Percentiles rank a stretch among this genome's conserved stretches.
Evolutionary conservation across 1,284 basidiomycete genomes (phyloP).

Genomic region (Inonotus obliquus): DNA sequence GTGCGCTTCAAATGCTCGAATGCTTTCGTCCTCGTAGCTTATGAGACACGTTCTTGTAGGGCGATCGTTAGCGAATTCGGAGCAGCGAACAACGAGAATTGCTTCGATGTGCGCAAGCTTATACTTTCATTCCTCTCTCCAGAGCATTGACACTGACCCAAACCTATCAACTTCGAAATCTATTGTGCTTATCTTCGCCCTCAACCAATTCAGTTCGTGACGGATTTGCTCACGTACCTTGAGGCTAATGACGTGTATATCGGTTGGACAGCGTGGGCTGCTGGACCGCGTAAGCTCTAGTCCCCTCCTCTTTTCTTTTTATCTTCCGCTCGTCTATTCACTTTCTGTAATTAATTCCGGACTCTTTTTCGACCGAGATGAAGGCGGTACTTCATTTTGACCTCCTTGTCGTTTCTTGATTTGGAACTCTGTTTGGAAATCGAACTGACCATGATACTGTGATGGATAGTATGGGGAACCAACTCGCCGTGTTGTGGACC

Average conservation of each 20-base stretch:
- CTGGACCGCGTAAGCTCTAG: slow-evolving; percentile 37
- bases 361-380: background rate
- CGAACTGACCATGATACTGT: background rate
- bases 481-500: slow-evolving; percentile 40
- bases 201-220: slow-evolving; percentile 22
- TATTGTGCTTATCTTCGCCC: background rate
- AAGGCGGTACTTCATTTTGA: background rate
- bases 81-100: slow-evolving; percentile 38
- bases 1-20: slow-evolving; percentile 23
- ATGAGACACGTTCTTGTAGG: slow-evolving; percentile 23
- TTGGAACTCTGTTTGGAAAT: background rate
- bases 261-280: slow-evolving; percentile 45
- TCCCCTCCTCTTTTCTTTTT: background rate
- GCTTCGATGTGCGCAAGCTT: slow-evolving; percentile 28
- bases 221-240: slow-evolving; percentile 38
- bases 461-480: slow-evolving; percentile 38
- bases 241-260: slow-evolving; percentile 40
- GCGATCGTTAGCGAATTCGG: slow-evolving; percentile 43
- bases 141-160: background rate
- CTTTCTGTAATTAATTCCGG: background rate
- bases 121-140: background rate
- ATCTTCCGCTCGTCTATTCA: background rate
- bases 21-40: background rate
- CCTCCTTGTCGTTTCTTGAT: background rate
- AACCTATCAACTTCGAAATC: background rate